Evolutionary conservation across 768 basidiomycete species (phyloP), one percentile per base, ranked within the genome.

Genomic region (Trametes cinnabarina): DNA sequence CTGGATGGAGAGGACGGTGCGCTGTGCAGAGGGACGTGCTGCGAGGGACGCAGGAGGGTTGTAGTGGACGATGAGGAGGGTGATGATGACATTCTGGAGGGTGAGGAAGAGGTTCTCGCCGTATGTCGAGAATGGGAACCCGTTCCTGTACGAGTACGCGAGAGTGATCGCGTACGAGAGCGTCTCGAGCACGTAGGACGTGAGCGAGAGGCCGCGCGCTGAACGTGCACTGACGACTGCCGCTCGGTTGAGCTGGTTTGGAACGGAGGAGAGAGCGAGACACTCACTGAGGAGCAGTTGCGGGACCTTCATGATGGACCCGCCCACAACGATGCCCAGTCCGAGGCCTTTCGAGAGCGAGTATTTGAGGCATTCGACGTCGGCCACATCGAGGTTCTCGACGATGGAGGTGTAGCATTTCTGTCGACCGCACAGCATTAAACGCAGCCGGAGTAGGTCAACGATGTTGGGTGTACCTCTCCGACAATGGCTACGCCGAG

Each of bases 41-140:
- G 65, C 58, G 43, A 67, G 66, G 4, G 57, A 61, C 28, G 68
- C 67, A 11, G 72, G 65, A 8, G 83, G 79, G 14, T 81, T 66
- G 67, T 89, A 87, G 71, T 76, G 75, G 48, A 94, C 80, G 72
- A 96, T 96, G 64, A 95, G 84, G 67, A 94, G 79, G 15, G 92
- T 93, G 70, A 98, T 93, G 74, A 90, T 60, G 65, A 88, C 77
- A 76, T 96, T 94, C 73, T 96, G 94, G 57, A 94, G 67, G 28
- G 92, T 86, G 47, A 98, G 81, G 83, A 98, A 98, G 55, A 94
- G 71, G 77, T 96, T 98, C 73, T 99, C 97, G 67, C 97, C 97
- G 59, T 98, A 99, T 0, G 97, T 98, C 19, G 92, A 93, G 79
- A 98, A 97, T 0, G 97, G 94, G 73, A 95, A 98, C 22, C 77